Base-by-base conservation (phyloP, 495 filamentous ascomycete genomes). In the Hypoxylon fragiforme region DNA sequence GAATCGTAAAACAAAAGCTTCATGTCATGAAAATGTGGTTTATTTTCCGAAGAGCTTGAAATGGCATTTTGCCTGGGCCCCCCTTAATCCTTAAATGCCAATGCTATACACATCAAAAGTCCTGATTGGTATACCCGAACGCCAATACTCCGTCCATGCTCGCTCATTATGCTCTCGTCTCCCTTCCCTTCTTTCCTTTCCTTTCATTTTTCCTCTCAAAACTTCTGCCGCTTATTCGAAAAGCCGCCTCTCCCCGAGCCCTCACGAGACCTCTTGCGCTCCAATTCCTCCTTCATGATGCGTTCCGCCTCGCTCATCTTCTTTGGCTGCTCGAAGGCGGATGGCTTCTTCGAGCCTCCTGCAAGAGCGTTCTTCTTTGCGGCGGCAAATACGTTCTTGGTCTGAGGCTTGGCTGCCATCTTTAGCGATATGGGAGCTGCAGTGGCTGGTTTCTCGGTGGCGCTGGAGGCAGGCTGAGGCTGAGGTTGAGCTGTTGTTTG, bases 231-330 rank as follows among this genome's bases (percentile, higher is more conserved):
- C 62, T 79, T 78, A 47, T 62, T 65, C 2, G 70, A 65, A 2
- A 64, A 68, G 4, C 71, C 52, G 15, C 55, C 66, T 53, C 62
- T 67, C 7, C 70, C 71, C 19, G 63, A 63, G 3, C 44, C 43
- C 30, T 77, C 82, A 18, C 81, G 74, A 11, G 66, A 60, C 36
- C 85, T 77, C 67, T 92, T 92, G 28, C 80, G 75, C 60, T 92
- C 86, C 64, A 88, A 78, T 60, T 92, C 90, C 54, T 89, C 86
- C 67, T 85, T 88, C 90, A 95, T 95, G 51, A 94, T 94, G 49
- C 90, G 77, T 56, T 95, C 90, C n/a, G 87, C 87, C 68, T 94
- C 88, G 54, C 86, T 89, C 80, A 94, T 90, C 74, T 88, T 90
- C 54, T 88, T 89, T 2, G 81, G 80, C 35, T 76, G 78, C 42